Conservation (phyloP, 2,329 filamentous ascomycete genomes). For the Sphaerulina vaccinii region DNA sequence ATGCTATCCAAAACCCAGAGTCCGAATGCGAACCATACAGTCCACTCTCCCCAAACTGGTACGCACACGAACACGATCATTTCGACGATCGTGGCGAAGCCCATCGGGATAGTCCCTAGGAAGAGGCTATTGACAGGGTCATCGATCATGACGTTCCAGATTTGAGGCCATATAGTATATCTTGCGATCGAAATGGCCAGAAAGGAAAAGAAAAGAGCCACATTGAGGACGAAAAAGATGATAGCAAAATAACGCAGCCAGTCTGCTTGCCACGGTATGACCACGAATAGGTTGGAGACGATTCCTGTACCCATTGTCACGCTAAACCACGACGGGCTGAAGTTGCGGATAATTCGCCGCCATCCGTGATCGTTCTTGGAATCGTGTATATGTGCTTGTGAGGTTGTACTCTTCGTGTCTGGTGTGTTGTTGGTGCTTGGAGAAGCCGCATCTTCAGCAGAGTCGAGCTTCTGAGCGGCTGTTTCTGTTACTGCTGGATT, state of each 20-base stretch:
- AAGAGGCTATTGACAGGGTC: conserved; percentile 69
- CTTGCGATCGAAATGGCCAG: conserved; percentile 54
- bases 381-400: conserved; percentile 5
- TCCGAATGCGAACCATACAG: conserved; percentile 47
- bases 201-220: conserved; percentile 47
- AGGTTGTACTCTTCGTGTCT: background rate
- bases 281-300: conserved; percentile 61
- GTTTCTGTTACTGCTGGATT: conserved; percentile 5
- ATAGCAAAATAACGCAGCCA: conserved; percentile 62
- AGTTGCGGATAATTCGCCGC: conserved; percentile 33
- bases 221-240: conserved; percentile 61
- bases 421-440: no score
- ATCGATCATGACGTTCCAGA: conserved; percentile 64
- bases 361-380: conserved; percentile 25
- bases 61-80: conserved; percentile 33
- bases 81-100: conserved; percentile 34
- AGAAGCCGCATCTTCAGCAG: background rate
- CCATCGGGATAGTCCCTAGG: conserved; percentile 48
- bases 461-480: conserved; percentile 8
- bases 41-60: conserved; percentile 43
- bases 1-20: conserved; percentile 52
- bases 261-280: conserved; percentile 59
- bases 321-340: conserved; percentile 34
- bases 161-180: conserved; percentile 64
- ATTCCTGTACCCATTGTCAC: conserved; percentile 64